Evolutionary conservation across 2,329 filamentous ascomycete species (phyloP).

Genomic region (Talaromyces pinophilus): DNA sequence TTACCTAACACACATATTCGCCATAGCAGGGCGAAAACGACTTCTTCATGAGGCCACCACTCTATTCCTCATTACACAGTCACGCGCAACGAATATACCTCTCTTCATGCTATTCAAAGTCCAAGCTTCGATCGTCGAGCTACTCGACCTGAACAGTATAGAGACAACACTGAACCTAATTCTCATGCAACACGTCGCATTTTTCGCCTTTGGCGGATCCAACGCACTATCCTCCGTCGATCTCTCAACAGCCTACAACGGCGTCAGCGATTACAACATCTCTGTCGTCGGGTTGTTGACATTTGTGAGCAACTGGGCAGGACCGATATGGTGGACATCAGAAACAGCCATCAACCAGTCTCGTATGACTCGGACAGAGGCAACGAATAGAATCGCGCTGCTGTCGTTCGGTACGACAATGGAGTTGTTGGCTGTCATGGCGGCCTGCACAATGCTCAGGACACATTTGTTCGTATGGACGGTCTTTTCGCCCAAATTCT

Average conservation of each 20-base stretch:
- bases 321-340: conserved; percentile 81
- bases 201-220: conserved; percentile 87
- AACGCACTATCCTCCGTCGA: conserved; percentile 97
- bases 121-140: conserved; percentile 57
- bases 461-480: conserved; percentile 98
- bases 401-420: conserved; percentile 70
- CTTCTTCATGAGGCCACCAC: conserved; percentile 66
- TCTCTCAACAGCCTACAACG: conserved; percentile 92
- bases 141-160: conserved; percentile 43
- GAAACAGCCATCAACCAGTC: conserved; percentile 50
- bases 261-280: conserved; percentile 77
- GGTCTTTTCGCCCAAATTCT: conserved; percentile 94
- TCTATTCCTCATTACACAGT: conserved; percentile 83
- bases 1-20: not conserved
- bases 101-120: conserved; percentile 75
- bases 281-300: conserved; percentile 78
- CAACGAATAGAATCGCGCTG: conserved; percentile 57
- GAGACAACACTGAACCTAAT: conserved; percentile 71
- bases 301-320: conserved; percentile 89
- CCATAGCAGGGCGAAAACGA: conserved; percentile 26
- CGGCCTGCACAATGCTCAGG: conserved; percentile 77
- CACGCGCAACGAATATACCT: conserved; percentile 79
- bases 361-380: conserved; percentile 27
- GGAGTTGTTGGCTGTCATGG: conserved; percentile 75
- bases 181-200: conserved; percentile 76